These are phyloP conservation scores for Holtermannia corniformis DNA, from an alignment of 768 basidiomycete species.

Conservation along the genomic window DNA sequence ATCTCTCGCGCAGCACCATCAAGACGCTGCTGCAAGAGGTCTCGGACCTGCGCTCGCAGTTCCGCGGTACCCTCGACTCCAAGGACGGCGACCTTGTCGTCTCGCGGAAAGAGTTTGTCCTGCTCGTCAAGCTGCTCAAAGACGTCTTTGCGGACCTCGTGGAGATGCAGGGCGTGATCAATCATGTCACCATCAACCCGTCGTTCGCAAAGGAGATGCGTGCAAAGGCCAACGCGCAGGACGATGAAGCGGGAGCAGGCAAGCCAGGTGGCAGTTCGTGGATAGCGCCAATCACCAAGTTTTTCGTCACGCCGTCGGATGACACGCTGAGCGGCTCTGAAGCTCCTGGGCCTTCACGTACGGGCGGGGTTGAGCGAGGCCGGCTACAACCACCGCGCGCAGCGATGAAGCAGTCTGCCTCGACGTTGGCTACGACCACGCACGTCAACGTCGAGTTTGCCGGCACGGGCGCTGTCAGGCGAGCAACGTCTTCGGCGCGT, in stretches of 20 bases:
- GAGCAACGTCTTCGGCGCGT: constrained; percentile 35
- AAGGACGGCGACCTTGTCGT: constrained; percentile 49
- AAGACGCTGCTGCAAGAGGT: constrained; percentile 63
- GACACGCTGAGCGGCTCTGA: constrained; percentile 2
- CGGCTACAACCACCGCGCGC: constrained; percentile 26
- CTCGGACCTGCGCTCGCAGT: constrained; percentile 58
- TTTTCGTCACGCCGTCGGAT: constrained; percentile 50
- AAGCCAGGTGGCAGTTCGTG: constrained; percentile 35
- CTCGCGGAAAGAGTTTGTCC: constrained; percentile 69
- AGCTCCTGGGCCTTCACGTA: neutral
- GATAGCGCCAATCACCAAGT: constrained; percentile 65
- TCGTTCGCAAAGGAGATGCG: constrained; percentile 56
- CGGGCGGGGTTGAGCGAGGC: constrained; percentile 13
- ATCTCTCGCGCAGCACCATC: constrained; percentile 75
- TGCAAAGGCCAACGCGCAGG: constrained; percentile 45
- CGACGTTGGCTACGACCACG: constrained; percentile 74
- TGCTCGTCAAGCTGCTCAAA: constrained; percentile 71
- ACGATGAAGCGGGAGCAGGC: constrained; percentile 39
- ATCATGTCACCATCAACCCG: constrained; percentile 85
- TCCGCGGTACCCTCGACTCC: constrained; percentile 63
- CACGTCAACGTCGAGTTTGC: constrained; percentile 96
- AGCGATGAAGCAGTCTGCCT: constrained; percentile 72
- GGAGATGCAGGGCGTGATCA: constrained; percentile 67
- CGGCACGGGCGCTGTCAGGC: constrained; percentile 53
- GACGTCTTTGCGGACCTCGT: constrained; percentile 78